Conservation (phyloP, 257 asterid species). For the Datura wrightii region DNA sequence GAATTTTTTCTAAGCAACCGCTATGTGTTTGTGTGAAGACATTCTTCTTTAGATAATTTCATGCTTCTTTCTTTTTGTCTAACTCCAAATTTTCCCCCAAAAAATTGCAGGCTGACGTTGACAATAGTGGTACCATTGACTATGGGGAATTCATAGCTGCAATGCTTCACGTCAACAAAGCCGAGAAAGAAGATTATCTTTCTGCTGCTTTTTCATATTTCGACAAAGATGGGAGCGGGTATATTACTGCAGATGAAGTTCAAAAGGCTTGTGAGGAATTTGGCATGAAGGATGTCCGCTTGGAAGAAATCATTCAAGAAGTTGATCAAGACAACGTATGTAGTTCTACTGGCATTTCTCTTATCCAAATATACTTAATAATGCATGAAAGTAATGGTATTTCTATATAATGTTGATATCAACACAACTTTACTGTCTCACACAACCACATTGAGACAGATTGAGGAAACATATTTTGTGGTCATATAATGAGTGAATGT, state of each 20-base stretch:
- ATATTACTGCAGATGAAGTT: slow-evolving; percentile 45
- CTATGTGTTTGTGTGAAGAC: slow-evolving; percentile 10
- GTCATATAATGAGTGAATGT: neutral
- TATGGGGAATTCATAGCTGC: slow-evolving; percentile 47
- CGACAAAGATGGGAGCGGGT: slow-evolving; percentile 48
- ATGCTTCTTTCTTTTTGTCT: neutral
- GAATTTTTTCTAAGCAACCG: neutral
- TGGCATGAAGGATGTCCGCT: slow-evolving; percentile 40
- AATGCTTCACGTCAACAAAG: slow-evolving; percentile 40
- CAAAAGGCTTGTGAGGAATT: slow-evolving; percentile 44
- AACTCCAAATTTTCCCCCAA: neutral
- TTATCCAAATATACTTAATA: neutral
- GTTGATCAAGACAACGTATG: slow-evolving; percentile 46
- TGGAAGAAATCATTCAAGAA: slow-evolving; percentile 46
- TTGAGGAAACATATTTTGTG: neutral
- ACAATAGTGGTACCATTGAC: slow-evolving; percentile 45
- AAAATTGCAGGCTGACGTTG: slow-evolving; percentile 41
- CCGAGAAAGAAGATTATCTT: slow-evolving; percentile 42
- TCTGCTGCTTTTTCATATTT: slow-evolving; percentile 44
- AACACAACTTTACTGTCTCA: neutral
- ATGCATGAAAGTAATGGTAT: slow-evolving; percentile 1
- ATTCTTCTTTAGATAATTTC: neutral
- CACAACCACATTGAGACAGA: slow-evolving; percentile 11
- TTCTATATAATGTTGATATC: neutral
- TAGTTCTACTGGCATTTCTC: slow-evolving; percentile 24